Evolutionary conservation across 139 green algal genomes (phyloP).

Genomic region (Picochlorum sp.): DNA sequence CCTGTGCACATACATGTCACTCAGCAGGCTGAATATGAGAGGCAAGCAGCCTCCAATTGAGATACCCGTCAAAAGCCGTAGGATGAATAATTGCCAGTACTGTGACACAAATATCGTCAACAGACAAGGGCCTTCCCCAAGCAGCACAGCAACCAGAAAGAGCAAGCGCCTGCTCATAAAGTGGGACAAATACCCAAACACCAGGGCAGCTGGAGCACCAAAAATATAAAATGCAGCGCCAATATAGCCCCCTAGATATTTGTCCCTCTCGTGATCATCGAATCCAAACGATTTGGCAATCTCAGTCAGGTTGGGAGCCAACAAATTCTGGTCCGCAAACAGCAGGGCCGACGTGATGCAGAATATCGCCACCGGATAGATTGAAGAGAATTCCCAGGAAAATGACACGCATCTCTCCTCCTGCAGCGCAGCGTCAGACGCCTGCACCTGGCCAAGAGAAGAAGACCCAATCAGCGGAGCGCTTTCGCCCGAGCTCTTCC

Average conservation of each 20-base stretch:
- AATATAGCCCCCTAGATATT: slow-evolving; percentile 60
- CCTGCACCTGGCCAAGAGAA: too few species aligned
- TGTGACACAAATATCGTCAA: slow-evolving; percentile 60
- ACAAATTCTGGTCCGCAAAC: slow-evolving; percentile 82
- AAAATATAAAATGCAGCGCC: slow-evolving; percentile 74
- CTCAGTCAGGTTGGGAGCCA: slow-evolving; percentile 67
- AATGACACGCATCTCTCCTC: too few species aligned
- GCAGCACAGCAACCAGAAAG: slow-evolving; percentile 60
- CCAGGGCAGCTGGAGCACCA: slow-evolving; percentile 63
- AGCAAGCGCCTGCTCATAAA: slow-evolving; percentile 48
- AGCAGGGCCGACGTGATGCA: slow-evolving; percentile 60
- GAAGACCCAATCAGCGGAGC: too few species aligned
- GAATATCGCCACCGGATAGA: slow-evolving; percentile 62
- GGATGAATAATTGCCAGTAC: slow-evolving; percentile 74
- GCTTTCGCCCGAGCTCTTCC: too few species aligned
- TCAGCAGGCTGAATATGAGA: slow-evolving; percentile 67
- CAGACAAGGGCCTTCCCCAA: slow-evolving; percentile 64
- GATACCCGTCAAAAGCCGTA: slow-evolving; percentile 74
- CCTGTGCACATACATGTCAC: slow-evolving; percentile 55
- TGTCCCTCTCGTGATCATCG: slow-evolving; percentile 53
- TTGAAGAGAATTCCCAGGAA: too few species aligned
- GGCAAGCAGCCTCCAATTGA: slow-evolving; percentile 67
- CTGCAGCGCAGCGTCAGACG: too few species aligned
- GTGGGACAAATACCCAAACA: slow-evolving; percentile 63
- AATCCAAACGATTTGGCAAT: slow-evolving; percentile 52